phyloP scores from a whole-genome alignment of 305 asterid species.

The Fraxinus latifolia region DNA sequence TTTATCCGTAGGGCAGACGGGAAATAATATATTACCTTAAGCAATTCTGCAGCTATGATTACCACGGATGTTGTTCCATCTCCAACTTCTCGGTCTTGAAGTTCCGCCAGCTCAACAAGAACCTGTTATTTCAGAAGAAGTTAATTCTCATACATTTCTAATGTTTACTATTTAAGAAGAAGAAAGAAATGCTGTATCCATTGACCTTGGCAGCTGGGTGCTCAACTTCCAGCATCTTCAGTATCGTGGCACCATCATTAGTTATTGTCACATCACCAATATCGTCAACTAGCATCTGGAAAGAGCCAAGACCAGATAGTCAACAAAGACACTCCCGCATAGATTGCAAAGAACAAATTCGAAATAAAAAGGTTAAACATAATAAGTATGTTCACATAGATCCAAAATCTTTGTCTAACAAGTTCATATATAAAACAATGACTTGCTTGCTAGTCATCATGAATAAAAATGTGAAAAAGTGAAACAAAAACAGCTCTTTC shows the following conservation, averaged over 20 bases:
- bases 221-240: conserved; percentile 95
- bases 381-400: background rate
- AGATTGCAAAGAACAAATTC: background rate
- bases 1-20: conserved; percentile 30
- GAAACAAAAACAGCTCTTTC: background rate
- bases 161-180: background rate
- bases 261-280: conserved; percentile 95
- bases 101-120: conserved; percentile 97
- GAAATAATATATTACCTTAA: conserved; percentile 43
- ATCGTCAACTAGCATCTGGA: conserved; percentile 94
- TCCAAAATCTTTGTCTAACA: background rate
- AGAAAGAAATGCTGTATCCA: background rate
- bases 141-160: background rate
- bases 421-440: background rate
- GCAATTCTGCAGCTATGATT: conserved; percentile 73
- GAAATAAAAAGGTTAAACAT: background rate
- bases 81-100: conserved; percentile 98
- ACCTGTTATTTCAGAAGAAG: conserved; percentile 38
- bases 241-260: conserved; percentile 93
- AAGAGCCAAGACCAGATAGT: conserved; percentile 18
- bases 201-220: conserved; percentile 98
- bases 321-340: conserved; percentile 7
- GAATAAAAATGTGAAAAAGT: background rate
- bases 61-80: conserved; percentile 97
- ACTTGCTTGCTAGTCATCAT: background rate